Evolutionary conservation across 192 early-diverging fungal species (phyloP), one percentile per base, ranked within the genome.

Genomic region (Podila clonocystis): DNA sequence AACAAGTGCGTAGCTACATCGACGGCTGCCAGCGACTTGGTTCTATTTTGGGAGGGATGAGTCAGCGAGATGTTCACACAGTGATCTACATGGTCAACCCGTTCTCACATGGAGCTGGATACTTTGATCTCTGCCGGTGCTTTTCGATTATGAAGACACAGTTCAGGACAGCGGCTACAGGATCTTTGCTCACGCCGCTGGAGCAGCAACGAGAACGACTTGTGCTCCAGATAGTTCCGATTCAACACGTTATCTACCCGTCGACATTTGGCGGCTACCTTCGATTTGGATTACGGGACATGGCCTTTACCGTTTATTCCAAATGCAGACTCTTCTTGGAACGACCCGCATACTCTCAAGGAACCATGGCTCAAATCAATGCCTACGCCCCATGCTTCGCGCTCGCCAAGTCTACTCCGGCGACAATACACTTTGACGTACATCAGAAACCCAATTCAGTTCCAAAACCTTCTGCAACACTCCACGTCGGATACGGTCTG

Each of bases 61-160:
- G 68, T 15, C 67, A 63, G 12, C 82, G 75, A 48, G 82, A 82
- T 50, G 62, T 87, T 11, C 82, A 88, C 50, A 84, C 79, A 52
- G 85, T 88, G 36, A 78, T 88, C 17, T 88, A 88, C 59, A 80
- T 88, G 71, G 65, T 88, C 26, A 88, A 88, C 62, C 87, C 87
- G 9, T 84, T 82, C 20, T 70, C 84, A 0, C 85, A 88, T 58
- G 71, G 82, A 3, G 75, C 85, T 4, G 76, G 85, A 9, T 73
- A 83, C 33, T 76, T 86, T 73, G 80, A 86, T 34, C 72, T 88
- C 8, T 84, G 85, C 22, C 75, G 75, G n/a, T 86, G 85, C 70
- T 88, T 85, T 65, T 73, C 75, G 49, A 84, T 83, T 58, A 73
- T 88, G 64, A 82, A 84, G 57, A 69, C 69, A 11, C 72, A 82